These are phyloP conservation scores for Mortierella hygrophila DNA, from an alignment of 192 early-diverging fungal species.

Conservation along the genomic window DNA sequence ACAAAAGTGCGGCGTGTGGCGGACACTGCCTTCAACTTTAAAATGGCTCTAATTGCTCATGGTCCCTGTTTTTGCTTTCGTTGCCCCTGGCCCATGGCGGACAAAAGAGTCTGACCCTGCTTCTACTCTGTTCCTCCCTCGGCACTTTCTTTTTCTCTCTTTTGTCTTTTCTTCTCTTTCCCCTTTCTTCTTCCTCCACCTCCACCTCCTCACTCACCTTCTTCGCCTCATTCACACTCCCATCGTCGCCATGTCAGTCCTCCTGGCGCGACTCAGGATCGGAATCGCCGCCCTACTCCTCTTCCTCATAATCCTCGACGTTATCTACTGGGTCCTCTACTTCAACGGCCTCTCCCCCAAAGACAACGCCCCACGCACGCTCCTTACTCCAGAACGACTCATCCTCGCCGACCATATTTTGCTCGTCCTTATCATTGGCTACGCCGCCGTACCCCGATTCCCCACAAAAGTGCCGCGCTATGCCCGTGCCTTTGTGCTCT, in stretches of 20 bases:
- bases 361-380: background rate
- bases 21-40: background rate
- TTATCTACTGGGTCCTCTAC: background rate
- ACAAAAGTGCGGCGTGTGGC: background rate
- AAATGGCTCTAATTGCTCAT: background rate
- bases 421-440: background rate
- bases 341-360: background rate
- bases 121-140: background rate
- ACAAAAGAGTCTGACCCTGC: background rate
- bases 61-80: too few relatives aligned
- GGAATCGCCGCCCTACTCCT: background rate
- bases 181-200: background rate
- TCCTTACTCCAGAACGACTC: background rate
- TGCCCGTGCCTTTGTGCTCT: constrained; percentile 4
- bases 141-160: background rate
- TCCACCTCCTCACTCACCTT: background rate
- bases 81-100: background rate
- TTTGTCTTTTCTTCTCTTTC: background rate
- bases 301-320: background rate
- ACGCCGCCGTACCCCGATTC: background rate
- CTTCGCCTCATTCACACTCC: background rate
- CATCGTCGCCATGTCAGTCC: background rate
- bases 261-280: background rate
- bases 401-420: background rate
- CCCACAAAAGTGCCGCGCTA: background rate